Evolutionary conservation across 2,329 filamentous ascomycete species (phyloP), one percentile per base, ranked within the genome.

Genomic region (Scedosporium apiospermum): DNA sequence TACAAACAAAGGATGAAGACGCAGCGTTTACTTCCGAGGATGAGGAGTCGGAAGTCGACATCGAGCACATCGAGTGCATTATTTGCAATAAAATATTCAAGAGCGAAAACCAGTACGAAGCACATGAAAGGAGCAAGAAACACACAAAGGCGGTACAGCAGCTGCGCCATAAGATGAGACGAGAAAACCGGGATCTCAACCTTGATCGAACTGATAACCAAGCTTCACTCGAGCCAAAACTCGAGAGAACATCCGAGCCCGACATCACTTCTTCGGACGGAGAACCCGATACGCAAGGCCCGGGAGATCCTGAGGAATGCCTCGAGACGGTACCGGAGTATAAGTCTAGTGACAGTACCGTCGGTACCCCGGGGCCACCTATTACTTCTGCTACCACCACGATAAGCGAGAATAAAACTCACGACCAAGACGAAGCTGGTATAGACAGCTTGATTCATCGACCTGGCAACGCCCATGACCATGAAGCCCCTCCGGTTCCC

Each of bases 51-150:
- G 60, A 63, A 62, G 80, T 78, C 1, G 82, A 83, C 65, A 72
- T 82, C 3, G 82, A 88, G 66, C 77, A 85, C 34, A 83, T 90
- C 61, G 87, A 87, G 68, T 98, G 95, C 71, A 83, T 88, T 2
- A 83, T 86, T 4, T 98, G 95, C 74, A 83, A 86, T 67, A 91
- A 89, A 67, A 82, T 76, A 0, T 99, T 98, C 76, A 85, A 97
- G 75, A 98, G 93, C 69, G 90, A 96, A 71, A 92, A 91, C 67
- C 93, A 98, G 71, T 92, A 89, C 65, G 87, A 96, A 69, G 88
- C 89, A 3, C 95, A 99, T 69, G 93, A 97, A 76, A 91, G 89
- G 76, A 98, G 93, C 79, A 99, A 96, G 74, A 99, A 98, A 75
- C 95, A 99, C 70, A 75, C 88, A 65, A 98, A 96, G 72, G 88